Evolutionary conservation across 2,329 filamentous ascomycete genomes (phyloP), one percentile per base, ranked within the genome.

Genomic region (Ustulina deusta): DNA sequence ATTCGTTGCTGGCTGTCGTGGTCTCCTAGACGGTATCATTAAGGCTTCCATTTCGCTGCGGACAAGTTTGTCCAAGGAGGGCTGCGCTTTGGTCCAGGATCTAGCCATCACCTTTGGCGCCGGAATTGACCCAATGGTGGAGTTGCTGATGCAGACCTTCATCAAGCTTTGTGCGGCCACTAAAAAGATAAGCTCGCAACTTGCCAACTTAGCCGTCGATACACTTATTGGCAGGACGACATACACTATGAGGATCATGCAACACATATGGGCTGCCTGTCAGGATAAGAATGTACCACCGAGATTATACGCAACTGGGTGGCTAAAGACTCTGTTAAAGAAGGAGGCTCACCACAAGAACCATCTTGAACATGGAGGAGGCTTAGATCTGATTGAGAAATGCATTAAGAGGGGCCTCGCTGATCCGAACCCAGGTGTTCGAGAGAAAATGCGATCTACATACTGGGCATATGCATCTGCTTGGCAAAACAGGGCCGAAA

Each of bases 261-360:
- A 97, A 78, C 95, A 98, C 75, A 84, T 98, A 55, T 92, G 90
- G 83, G 82, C 83, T 61, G 94, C 95, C 27, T 91, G 88, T 69
- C 91, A 97, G 78, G 95, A 99, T 82, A 98, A 97, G 83, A 98
- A 97, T 76, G 91, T 94, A 2, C 92, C 96, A 76, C 91, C 94
- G 17, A 89, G 96, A 69, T 88, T 88, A 1, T 97, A 91, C 79
- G 91, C 90, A 1, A 85, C 91, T 1, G 90, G 87, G 7, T 99
- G 96, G 96, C 82, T 98, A 34, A 92, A 90, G 79, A 97, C 91
- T 0, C 80, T 98, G 22, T 81, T 99, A 44, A 90, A 86, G 72
- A 93, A 93, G 74, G 92, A 97, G 77, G 83, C 87, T 0, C 85
- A 88, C 70, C 93, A 97, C 80, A 97, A 94, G 81, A 87, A 83